Evolutionary conservation across 2,329 filamentous ascomycete genomes (phyloP), one percentile per base, ranked within the genome.

Genomic region (Trichoderma koningii): DNA sequence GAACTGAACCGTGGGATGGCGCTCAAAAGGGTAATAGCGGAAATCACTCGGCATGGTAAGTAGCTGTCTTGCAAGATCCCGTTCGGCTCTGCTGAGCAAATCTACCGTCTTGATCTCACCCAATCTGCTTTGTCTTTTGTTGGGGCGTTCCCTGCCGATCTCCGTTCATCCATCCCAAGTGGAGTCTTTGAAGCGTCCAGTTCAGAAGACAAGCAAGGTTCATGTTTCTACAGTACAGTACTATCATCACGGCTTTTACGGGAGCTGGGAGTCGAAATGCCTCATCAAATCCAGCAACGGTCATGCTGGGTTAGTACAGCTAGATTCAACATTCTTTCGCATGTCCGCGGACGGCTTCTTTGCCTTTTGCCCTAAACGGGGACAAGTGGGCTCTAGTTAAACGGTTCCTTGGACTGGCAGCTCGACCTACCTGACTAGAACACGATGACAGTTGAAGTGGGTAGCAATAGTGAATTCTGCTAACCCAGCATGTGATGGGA

Each of bases 21-120:
- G 12, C 50, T 50, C 60, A 55, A 42, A 63, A 63, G 41, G 60
- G 60, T 55, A 63, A 63, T 55, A 30, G 50, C 60, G 48, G 60
- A 42, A 17, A 53, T 14, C 34, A 30, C 12, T 14, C 34, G 28
- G 34, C 14, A 41, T 10, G 7, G 9, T 38, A 38, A 4, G 3
- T 3, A 38, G 34, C 34, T 12, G 34, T 38, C 34, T 38, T 38
- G 34, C 34, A 5, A 38, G 34, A 38, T 38, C 34, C 34, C 34
- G 34, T 38, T 38, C 34, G 10, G 34, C 28, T n/a, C 26, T 17
- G 30, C 30, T 34, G 30, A 34, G 30, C 30, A 34, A 7, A 34
- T 34, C 30, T 12, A 28, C 42, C 45, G 19, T 60, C 30, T 42
- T 42, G 17, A 52, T 61, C 19, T 23, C 30, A 30, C 52, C 30